Conservation (phyloP, 176 grass and related monocot species). For the Musa schizocarpa region DNA sequence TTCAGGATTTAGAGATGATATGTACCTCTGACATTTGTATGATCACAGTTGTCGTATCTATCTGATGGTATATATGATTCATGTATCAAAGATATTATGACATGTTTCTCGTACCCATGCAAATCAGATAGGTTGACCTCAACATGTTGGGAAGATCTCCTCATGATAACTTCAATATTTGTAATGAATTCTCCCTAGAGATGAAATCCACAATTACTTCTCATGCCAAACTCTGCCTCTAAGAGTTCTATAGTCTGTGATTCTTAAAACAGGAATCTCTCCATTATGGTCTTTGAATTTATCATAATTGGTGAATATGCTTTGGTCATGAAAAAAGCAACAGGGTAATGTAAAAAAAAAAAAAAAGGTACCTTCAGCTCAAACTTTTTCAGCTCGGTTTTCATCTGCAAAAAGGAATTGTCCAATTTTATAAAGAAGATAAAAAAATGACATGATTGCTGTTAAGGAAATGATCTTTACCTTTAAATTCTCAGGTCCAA, state of each 20-base stretch:
- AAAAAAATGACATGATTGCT: neutral
- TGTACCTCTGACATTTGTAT: conserved; percentile 42
- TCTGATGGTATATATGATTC: conserved; percentile 26
- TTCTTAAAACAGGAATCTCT: neutral
- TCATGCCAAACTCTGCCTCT: neutral
- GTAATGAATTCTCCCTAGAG: conserved; percentile 44
- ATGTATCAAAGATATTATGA: conserved; percentile 46
- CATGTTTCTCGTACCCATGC: conserved; percentile 62
- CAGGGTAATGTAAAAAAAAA: neutral
- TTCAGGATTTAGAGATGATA: neutral
- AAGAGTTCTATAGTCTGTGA: neutral
- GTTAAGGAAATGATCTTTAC: neutral
- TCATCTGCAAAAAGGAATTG: conserved; percentile 24
- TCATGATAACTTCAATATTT: conserved; percentile 43
- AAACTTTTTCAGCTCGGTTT: conserved; percentile 36
- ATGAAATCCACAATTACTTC: neutral
- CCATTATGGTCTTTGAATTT: neutral
- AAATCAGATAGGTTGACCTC: conserved; percentile 57
- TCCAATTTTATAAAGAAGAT: neutral
- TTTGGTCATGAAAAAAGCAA: neutral
- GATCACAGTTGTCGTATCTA: conserved; percentile 13
- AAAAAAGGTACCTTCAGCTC: conserved; percentile 45
- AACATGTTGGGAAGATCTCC: conserved; percentile 42
- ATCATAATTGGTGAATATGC: neutral
- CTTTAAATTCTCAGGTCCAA: conserved; percentile 24